Evolutionary conservation across 257 asterid genomes (phyloP).

Genomic region (Ehretia macrophylla): DNA sequence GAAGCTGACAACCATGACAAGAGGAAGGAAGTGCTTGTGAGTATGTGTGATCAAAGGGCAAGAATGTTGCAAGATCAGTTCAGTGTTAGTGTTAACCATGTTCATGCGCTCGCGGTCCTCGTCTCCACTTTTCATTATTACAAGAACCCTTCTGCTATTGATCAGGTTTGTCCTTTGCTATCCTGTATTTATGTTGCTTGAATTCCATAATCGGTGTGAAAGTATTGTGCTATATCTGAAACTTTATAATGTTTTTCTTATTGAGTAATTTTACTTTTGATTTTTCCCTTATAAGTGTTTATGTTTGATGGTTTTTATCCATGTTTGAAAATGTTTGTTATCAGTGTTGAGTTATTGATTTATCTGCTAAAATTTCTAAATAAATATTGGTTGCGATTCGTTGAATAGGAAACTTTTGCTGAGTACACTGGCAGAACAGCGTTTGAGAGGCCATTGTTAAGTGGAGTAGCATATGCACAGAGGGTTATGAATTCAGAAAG

Average conservation of each 20-base stretch:
- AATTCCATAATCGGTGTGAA: not conserved
- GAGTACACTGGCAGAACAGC: conserved; percentile 85
- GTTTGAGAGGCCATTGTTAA: conserved; percentile 89
- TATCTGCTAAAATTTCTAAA: not conserved
- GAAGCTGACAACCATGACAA: conserved; percentile 51
- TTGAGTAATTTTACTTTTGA: too few relatives aligned
- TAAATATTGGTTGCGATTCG: conserved; percentile 4
- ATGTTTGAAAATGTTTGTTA: too few relatives aligned
- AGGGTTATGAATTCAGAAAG: conserved; percentile 64
- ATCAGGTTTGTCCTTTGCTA: conserved; percentile 51
- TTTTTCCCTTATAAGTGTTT: too few relatives aligned
- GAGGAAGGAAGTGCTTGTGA: conserved; percentile 70
- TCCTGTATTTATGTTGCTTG: conserved; percentile 7
- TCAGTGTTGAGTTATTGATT: too few relatives aligned
- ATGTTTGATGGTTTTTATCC: too few relatives aligned
- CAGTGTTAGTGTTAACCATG: conserved; percentile 89
- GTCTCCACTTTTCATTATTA: conserved; percentile 81
- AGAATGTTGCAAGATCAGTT: conserved; percentile 96
- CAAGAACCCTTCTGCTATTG: conserved; percentile 89
- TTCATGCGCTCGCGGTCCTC: conserved; percentile 89
- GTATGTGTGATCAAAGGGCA: conserved; percentile 94
- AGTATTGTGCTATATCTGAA: too few relatives aligned
- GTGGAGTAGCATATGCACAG: conserved; percentile 94
- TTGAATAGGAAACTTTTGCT: conserved; percentile 78
- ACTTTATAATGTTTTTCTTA: too few relatives aligned